Base-by-base conservation (phyloP, 164 flowering plant species). In the Vitis rotundifolia region DNA sequence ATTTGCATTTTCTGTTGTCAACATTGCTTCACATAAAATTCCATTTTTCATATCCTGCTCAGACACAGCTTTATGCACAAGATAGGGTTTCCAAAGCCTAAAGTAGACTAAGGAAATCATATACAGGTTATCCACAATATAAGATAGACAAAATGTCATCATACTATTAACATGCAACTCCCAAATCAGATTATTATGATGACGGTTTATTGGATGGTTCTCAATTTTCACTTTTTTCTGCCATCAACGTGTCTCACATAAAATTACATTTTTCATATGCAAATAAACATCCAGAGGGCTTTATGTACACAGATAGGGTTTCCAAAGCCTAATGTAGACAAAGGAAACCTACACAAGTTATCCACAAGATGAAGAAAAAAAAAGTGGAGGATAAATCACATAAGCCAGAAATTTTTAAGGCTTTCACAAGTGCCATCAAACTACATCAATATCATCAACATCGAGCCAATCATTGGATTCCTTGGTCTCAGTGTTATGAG, bases 391-490 rank as follows among this genome's bases (percentile, higher is more conserved):
- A 31, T 54, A 53, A 44, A 49, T 48, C 15, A 50, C 44, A 51
- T 22, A 13, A 9, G 16, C 70, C 15, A 5, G 8, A 11, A 49
- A 3, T 14, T 7, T 44, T 9, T 6, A 44, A 68, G 15, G 67
- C 18, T 49, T 37, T 52, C 11, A 28, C 11, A 37, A 49, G 44
- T 11, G 57, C 49, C 8, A 29, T 81, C 81, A 86, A 18, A 75
- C 74, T 18, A 66, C 83, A 64, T 86, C 89, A 65, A 87, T 78
- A 44, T 88, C 91, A 67, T 91, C 97, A 64, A 91, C 77, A 75
- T 81, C 81, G 16, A 91, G 94, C 97, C 98, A 91, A 68, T 86
- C 94, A 74, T 75, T 87, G 3, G 91, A 76, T 70, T 84, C 91
- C 76, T 86, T 87, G 67, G 68, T 64, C 55, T 83, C 86, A 14